A percentile compares a stretch with the other conserved stretches of the same genome.
These are phyloP conservation scores for Colletotrichum lini DNA, from an alignment of 2,329 filamentous ascomycete species.

Conservation along the genomic window DNA sequence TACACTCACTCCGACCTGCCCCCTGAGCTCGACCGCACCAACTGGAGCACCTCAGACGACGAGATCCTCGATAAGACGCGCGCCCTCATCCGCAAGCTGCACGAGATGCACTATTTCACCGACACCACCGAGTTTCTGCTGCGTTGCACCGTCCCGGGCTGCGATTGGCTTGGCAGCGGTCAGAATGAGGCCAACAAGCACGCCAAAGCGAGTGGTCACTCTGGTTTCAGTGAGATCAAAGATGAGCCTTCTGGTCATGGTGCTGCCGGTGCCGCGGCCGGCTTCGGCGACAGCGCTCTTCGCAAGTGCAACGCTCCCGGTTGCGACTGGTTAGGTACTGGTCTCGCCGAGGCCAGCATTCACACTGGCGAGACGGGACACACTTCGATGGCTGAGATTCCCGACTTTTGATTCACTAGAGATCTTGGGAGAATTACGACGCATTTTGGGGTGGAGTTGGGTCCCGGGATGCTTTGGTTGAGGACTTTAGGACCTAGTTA, in stretches of 20 bases:
- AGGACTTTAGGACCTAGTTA: not conserved
- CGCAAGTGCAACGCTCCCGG: conserved; percentile 77
- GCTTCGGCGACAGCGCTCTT: conserved; percentile 67
- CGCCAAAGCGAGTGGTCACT: conserved; percentile 72
- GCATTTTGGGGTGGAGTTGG: not conserved
- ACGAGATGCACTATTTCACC: conserved; percentile 85
- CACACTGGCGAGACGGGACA: conserved; percentile 75
- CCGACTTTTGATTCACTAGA: conserved; percentile 48
- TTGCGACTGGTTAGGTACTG: conserved; percentile 77
- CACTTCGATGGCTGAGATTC: conserved; percentile 57
- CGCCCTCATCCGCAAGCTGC: conserved; percentile 75
- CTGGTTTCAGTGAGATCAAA: conserved; percentile 75
- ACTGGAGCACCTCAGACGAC: conserved; percentile 68
- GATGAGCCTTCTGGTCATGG: conserved; percentile 66
- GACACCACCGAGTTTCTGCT: conserved; percentile 87
- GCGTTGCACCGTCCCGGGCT: conserved; percentile 77
- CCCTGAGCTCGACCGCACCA: conserved; percentile 80
- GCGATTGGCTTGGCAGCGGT: conserved; percentile 78
- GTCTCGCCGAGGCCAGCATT: conserved; percentile 70
- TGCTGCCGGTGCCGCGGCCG: not conserved
- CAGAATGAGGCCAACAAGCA: conserved; percentile 74
- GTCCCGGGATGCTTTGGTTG: not conserved
- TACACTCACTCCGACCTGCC: conserved; percentile 70
- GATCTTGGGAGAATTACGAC: not conserved
- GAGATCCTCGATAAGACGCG: conserved; percentile 80